These are phyloP conservation scores for Russula emetica DNA, from an alignment of 768 basidiomycete species.

Conservation along the genomic window DNA sequence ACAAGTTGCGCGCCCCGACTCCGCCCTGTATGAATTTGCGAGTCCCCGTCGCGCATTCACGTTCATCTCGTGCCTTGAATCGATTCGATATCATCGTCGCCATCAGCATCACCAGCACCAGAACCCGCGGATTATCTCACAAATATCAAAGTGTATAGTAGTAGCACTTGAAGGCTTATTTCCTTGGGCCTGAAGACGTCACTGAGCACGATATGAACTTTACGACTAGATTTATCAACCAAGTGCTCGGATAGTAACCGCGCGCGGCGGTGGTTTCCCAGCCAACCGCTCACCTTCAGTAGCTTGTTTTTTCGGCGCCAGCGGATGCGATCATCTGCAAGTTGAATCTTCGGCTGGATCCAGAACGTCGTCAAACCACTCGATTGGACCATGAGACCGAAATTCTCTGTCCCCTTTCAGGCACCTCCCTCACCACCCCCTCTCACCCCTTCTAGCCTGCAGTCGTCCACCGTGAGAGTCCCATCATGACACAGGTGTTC, in stretches of 20 bases:
- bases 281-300: slow-evolving; percentile 1
- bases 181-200: neutral
- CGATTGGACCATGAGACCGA: neutral
- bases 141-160: neutral
- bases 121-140: slow-evolving; percentile 12
- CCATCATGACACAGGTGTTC: neutral
- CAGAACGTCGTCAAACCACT: slow-evolving; percentile 1
- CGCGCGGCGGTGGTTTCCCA: slow-evolving; percentile 5
- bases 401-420: slow-evolving; percentile 2
- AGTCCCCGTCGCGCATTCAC: neutral
- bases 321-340: neutral
- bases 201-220: neutral
- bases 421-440: neutral
- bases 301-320: neutral
- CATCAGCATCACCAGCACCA: slow-evolving; percentile 5
- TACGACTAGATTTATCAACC: neutral
- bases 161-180: neutral
- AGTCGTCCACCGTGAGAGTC: neutral
- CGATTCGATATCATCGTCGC: too few relatives aligned
- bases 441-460: neutral
- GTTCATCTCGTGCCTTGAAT: neutral
- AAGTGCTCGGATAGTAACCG: neutral
- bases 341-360: neutral
- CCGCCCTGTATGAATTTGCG: neutral
- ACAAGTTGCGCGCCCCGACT: neutral